Conservation (phyloP, 352 stramenopile genomes). For the Phytophthora pistaciae region DNA sequence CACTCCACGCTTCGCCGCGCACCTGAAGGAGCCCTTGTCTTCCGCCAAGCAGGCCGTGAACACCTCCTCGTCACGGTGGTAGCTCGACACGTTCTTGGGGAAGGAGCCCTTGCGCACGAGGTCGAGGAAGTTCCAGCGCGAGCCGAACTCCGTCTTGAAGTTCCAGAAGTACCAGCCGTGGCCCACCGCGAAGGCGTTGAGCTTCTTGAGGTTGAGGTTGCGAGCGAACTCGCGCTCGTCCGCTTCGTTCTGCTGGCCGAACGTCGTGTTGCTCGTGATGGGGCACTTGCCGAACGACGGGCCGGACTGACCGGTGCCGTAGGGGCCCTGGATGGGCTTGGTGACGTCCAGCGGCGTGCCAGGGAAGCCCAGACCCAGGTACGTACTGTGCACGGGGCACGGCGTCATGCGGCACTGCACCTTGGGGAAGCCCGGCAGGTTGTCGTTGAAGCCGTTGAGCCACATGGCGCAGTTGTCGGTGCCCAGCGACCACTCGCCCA, state of each 20-base stretch:
- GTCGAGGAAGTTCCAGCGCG: conserved; percentile 92
- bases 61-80: conserved; percentile 55
- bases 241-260: conserved; percentile 79
- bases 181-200: conserved; percentile 90
- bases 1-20: conserved; percentile 69
- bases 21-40: conserved; percentile 79
- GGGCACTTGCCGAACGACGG: conserved; percentile 35
- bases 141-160: conserved; percentile 77
- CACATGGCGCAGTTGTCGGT: conserved; percentile 89
- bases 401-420: conserved; percentile 89
- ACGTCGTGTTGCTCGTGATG: conserved; percentile 85
- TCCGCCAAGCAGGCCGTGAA: conserved; percentile 69
- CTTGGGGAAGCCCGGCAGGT: conserved; percentile 91
- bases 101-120: conserved; percentile 64
- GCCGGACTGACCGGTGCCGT: conserved; percentile 32
- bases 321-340: conserved; percentile 33
- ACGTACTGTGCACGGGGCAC: conserved; percentile 86
- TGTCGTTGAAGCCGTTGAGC: conserved; percentile 50
- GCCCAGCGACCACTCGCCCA: conserved; percentile 94
- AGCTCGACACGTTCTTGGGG: conserved; percentile 77
- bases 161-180: conserved; percentile 92
- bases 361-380: conserved; percentile 91
- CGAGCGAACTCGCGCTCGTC: conserved; percentile 83
- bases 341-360: conserved; percentile 86
- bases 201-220: conserved; percentile 90